Percentiles rank a stretch among this genome's conserved stretches.
These are phyloP conservation scores for Chlamydomonas incerta DNA, from an alignment of 139 green algal species.

Conservation along the genomic window DNA sequence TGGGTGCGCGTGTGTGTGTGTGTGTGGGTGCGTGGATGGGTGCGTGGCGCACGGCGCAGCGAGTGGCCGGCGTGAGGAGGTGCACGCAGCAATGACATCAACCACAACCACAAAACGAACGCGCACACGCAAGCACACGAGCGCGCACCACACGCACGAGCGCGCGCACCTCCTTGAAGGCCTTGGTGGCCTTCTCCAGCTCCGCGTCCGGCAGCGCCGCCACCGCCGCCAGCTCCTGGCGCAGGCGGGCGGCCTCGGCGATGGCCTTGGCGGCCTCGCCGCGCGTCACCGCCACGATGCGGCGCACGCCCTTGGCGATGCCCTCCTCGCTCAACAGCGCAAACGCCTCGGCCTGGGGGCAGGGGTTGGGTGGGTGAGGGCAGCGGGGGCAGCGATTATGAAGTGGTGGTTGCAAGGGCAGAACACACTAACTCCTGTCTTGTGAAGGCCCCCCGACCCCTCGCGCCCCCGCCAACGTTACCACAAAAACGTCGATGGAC, in stretches of 20 bases:
- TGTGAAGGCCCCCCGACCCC: too few relatives aligned
- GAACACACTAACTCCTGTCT: too few relatives aligned
- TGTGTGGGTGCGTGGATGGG: too few relatives aligned
- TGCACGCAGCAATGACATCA: too few relatives aligned
- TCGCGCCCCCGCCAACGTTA: too few relatives aligned
- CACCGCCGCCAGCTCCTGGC: slow-evolving; percentile 57
- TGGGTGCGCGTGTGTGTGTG: too few relatives aligned
- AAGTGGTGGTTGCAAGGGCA: neutral
- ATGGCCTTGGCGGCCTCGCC: slow-evolving; percentile 80
- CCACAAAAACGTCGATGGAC: too few relatives aligned
- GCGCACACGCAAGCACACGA: too few relatives aligned
- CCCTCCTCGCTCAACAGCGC: slow-evolving; percentile 95
- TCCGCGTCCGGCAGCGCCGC: slow-evolving; percentile 52
- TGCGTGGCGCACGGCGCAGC: too few relatives aligned
- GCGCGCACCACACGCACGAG: too few relatives aligned
- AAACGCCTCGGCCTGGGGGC: slow-evolving; percentile 80
- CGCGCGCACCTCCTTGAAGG: slow-evolving; percentile 75
- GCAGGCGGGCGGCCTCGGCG: slow-evolving; percentile 71
- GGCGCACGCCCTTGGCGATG: slow-evolving; percentile 94
- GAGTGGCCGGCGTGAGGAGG: too few relatives aligned
- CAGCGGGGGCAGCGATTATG: neutral
- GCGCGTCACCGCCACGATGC: slow-evolving; percentile 91
- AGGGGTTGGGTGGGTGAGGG: neutral
- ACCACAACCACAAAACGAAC: too few relatives aligned
- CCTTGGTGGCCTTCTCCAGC: slow-evolving; percentile 67